A percentile compares a stretch with the other conserved stretches of the same genome.
Conservation (phyloP, 768 basidiomycete genomes). For the Hygrocybe coccinea region DNA sequence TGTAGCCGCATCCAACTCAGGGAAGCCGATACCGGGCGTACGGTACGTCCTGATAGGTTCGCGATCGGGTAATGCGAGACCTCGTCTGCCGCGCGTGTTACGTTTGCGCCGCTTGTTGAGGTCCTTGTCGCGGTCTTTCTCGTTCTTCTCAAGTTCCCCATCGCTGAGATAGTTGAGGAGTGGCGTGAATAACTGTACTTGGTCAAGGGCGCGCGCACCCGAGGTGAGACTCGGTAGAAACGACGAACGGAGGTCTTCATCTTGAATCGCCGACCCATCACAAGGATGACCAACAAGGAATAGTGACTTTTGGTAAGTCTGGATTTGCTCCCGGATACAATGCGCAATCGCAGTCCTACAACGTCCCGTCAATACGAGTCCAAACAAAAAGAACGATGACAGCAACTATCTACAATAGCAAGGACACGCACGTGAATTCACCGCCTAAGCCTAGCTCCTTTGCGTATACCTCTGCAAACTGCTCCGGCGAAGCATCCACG, state of each 20-base stretch:
- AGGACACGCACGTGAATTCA: slow-evolving; percentile 76
- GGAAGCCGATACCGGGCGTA: slow-evolving; percentile 82
- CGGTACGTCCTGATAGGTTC: slow-evolving; percentile 90
- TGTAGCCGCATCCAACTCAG: slow-evolving; percentile 67
- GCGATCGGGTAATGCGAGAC: slow-evolving; percentile 83
- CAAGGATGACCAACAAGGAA: slow-evolving; percentile 85
- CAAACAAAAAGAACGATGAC: background rate
- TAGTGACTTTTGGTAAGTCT: slow-evolving; percentile 85
- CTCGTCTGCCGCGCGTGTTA: slow-evolving; percentile 75
- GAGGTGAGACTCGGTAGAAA: slow-evolving; percentile 79
- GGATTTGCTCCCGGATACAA: slow-evolving; percentile 91
- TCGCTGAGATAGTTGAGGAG: slow-evolving; percentile 85
- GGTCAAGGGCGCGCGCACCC: slow-evolving; percentile 69
- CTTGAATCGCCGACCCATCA: slow-evolving; percentile 71
- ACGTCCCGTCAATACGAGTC: slow-evolving; percentile 1
- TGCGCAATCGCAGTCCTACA: slow-evolving; percentile 92
- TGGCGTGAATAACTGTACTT: slow-evolving; percentile 79
- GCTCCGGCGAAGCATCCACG: slow-evolving; percentile 75
- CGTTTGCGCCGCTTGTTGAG: slow-evolving; percentile 79
- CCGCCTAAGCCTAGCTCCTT: slow-evolving; percentile 84
- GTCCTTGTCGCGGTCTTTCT: slow-evolving; percentile 93
- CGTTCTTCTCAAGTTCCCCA: slow-evolving; percentile 81
- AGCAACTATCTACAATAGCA: background rate
- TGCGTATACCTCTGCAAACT: slow-evolving; percentile 83
- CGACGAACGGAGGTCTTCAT: slow-evolving; percentile 87